A percentile compares a stretch with the other conserved stretches of the same genome.
These are phyloP conservation scores for Zhuliangozyma blackwelliae DNA, from an alignment of 1,139 yeast genomes.

Conservation along the genomic window DNA sequence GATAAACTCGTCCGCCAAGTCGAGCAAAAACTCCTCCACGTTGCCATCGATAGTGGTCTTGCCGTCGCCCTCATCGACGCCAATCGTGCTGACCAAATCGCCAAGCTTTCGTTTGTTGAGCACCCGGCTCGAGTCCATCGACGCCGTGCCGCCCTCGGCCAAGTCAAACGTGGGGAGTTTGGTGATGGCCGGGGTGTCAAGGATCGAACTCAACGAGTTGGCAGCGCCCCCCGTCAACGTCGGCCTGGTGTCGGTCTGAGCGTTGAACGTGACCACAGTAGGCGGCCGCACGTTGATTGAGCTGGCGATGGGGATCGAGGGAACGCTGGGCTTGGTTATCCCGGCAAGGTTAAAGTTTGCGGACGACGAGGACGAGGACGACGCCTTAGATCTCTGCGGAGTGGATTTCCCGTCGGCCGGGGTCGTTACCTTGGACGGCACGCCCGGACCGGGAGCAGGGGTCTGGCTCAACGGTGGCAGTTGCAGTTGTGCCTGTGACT, in stretches of 20 bases:
- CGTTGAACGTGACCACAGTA: constrained; percentile 56
- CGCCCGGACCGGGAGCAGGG: not conserved
- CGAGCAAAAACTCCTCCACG: constrained; percentile 86
- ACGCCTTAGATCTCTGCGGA: constrained; percentile 7
- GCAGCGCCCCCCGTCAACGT: constrained; percentile 86
- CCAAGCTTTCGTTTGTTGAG: constrained; percentile 83
- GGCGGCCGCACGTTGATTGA: constrained; percentile 64
- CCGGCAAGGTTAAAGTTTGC: constrained; percentile 25
- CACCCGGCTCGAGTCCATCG: constrained; percentile 55
- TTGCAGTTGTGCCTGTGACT: not conserved
- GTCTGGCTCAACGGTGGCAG: not conserved
- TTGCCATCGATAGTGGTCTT: constrained; percentile 91
- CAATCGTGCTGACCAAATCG: constrained; percentile 80
- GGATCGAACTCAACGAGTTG: constrained; percentile 52
- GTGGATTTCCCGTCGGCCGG: not conserved
- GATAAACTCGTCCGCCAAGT: constrained; percentile 94
- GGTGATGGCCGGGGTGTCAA: constrained; percentile 70
- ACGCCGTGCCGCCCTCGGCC: constrained; percentile 41
- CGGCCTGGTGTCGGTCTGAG: constrained; percentile 55
- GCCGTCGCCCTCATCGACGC: constrained; percentile 84
- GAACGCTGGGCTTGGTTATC: constrained; percentile 62
- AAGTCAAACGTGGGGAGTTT: constrained; percentile 80
- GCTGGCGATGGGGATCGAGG: constrained; percentile 69
- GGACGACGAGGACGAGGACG: constrained; percentile 1
- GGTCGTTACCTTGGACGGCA: constrained; percentile 1